Conservation (phyloP, 2,329 filamentous ascomycete species). For the Triangularia setosa region DNA sequence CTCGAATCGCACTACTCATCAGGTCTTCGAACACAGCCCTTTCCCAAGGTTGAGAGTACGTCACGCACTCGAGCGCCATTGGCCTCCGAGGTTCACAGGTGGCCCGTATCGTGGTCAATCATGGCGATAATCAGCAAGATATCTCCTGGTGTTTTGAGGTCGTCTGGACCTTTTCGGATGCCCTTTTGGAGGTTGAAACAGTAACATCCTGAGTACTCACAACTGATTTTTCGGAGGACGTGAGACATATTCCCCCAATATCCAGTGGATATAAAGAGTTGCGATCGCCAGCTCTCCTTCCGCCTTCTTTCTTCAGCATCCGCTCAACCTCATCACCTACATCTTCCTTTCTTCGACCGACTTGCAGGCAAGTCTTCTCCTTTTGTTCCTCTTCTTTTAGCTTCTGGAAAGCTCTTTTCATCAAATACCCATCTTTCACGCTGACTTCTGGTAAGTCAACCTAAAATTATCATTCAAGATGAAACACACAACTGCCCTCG, state of each 20-base stretch:
- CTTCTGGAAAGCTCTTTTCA: not conserved
- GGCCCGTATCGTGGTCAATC: no score
- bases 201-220: not conserved
- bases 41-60: no score
- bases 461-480: not conserved
- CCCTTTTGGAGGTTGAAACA: not conserved
- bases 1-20: no score
- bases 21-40: no score
- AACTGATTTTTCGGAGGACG: no score
- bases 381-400: not conserved
- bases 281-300: not conserved
- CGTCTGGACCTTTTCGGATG: no score
- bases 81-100: no score
- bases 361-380: not conserved
- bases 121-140: not conserved
- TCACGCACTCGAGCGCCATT: no score
- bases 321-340: not conserved
- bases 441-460: not conserved
- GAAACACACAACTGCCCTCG: not conserved
- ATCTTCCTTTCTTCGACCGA: not conserved
- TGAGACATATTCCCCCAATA: no score
- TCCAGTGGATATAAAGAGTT: not conserved
- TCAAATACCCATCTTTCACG: not conserved
- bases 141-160: no score
- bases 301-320: not conserved